Conservation (phyloP, 129 eudicot genomes). For the Artemisia annua region DNA sequence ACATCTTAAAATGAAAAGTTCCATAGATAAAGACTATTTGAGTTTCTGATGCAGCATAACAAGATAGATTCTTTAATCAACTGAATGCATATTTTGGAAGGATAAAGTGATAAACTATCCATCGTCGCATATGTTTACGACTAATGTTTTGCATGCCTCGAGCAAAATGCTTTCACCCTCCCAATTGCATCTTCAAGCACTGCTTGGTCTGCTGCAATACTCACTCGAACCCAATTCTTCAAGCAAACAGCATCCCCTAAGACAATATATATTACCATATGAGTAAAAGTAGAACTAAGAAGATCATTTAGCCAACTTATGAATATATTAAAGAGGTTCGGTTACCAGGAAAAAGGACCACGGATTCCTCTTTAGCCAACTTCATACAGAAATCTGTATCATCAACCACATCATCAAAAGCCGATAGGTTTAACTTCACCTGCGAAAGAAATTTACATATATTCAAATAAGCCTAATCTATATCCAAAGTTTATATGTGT, state of each 20-base stretch:
- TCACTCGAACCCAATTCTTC: slow-evolving; percentile 59
- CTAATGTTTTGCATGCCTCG: slow-evolving; percentile 37
- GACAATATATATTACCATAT: not conserved
- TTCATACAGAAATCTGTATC: slow-evolving; percentile 66
- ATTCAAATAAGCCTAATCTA: not conserved
- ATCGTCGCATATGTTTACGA: not conserved
- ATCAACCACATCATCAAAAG: slow-evolving; percentile 42
- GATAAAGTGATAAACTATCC: not conserved
- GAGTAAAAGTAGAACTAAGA: not conserved
- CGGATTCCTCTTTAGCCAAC: slow-evolving; percentile 67
- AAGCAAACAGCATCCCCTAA: slow-evolving; percentile 47
- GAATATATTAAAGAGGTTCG: not conserved
- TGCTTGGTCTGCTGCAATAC: slow-evolving; percentile 59
- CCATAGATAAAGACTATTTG: not conserved
- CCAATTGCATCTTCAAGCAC: slow-evolving; percentile 51
- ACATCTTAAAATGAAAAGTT: not conserved
- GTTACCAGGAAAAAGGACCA: slow-evolving; percentile 59
- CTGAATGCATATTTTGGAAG: not conserved
- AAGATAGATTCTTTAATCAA: not conserved
- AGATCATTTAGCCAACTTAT: not conserved
- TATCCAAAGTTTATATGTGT: not conserved
- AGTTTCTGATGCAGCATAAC: not conserved
- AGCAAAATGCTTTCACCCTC: slow-evolving; percentile 55
- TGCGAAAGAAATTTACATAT: slow-evolving; percentile 16
- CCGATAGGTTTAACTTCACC: slow-evolving; percentile 52